Conservation (phyloP, 2,329 filamentous ascomycete species). For the Metarhizium humberi region DNA sequence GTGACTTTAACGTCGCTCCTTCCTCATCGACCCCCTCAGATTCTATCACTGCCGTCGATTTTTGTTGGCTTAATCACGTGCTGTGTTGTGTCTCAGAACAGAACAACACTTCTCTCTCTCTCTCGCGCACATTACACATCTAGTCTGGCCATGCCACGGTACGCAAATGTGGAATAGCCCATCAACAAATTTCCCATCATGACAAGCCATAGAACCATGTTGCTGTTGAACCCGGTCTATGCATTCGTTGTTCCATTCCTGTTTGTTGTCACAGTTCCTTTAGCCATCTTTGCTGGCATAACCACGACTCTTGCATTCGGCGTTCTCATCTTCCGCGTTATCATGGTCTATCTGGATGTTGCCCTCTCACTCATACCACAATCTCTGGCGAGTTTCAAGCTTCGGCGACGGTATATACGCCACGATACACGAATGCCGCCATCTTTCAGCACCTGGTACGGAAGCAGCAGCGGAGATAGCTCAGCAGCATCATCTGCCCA, state of each 20-base stretch:
- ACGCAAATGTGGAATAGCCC: background rate
- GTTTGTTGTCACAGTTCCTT: constrained; percentile 51
- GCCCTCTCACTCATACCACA: constrained; percentile 47
- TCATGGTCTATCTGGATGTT: constrained; percentile 55
- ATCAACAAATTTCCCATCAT: background rate
- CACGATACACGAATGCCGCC: constrained; percentile 1
- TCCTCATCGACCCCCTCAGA: background rate
- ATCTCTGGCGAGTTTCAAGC: constrained; percentile 35
- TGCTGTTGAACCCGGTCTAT: constrained; percentile 44
- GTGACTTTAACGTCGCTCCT: background rate
- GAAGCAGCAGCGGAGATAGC: constrained; percentile 11
- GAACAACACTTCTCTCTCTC: background rate
- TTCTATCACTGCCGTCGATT: background rate
- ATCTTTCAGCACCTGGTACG: constrained; percentile 10
- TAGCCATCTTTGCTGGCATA: constrained; percentile 52
- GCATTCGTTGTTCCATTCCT: constrained; percentile 52
- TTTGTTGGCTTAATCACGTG: background rate
- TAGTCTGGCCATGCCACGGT: background rate
- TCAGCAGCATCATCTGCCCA: constrained; percentile 4
- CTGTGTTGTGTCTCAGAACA: background rate
- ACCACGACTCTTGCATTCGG: constrained; percentile 54
- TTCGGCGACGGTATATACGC: constrained; percentile 15
- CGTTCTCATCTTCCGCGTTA: constrained; percentile 50
- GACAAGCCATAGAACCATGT: constrained; percentile 28
- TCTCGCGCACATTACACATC: background rate